Evolutionary conservation across 179 eudicot species (phyloP).

Genomic region (Camellia oleifera): DNA sequence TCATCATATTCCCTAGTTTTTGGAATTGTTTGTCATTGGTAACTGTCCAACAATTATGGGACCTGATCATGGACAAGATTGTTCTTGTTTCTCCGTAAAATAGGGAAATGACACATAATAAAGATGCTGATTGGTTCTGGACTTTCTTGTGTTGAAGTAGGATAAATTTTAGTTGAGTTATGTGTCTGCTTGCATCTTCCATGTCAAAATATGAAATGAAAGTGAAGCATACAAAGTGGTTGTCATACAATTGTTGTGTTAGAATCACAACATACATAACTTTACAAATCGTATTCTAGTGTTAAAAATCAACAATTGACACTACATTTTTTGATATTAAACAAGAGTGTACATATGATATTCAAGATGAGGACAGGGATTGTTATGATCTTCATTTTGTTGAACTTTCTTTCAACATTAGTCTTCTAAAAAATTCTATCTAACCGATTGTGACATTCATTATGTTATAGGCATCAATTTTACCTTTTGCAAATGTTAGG

Average conservation of each 20-base stretch:
- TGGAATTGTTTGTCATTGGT: not conserved
- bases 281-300: not conserved
- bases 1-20: too few relatives aligned
- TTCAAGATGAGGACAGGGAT: not conserved
- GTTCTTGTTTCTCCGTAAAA: not conserved
- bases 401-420: not conserved
- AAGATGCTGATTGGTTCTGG: not conserved
- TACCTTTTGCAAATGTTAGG: constrained; percentile 26
- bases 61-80: not conserved
- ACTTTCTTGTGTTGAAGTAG: not conserved
- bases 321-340: not conserved
- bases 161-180: not conserved
- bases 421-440: not conserved
- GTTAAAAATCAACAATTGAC: not conserved
- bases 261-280: not conserved
- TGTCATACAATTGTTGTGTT: not conserved
- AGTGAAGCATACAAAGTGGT: not conserved
- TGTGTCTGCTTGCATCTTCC: not conserved
- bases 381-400: not conserved
- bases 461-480: constrained; percentile 38
- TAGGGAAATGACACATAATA: not conserved
- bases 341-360: not conserved
- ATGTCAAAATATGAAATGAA: not conserved
- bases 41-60: not conserved
- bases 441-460: not conserved